These are phyloP conservation scores for Mycena maculata DNA, from an alignment of 768 basidiomycete genomes.

Conservation along the genomic window DNA sequence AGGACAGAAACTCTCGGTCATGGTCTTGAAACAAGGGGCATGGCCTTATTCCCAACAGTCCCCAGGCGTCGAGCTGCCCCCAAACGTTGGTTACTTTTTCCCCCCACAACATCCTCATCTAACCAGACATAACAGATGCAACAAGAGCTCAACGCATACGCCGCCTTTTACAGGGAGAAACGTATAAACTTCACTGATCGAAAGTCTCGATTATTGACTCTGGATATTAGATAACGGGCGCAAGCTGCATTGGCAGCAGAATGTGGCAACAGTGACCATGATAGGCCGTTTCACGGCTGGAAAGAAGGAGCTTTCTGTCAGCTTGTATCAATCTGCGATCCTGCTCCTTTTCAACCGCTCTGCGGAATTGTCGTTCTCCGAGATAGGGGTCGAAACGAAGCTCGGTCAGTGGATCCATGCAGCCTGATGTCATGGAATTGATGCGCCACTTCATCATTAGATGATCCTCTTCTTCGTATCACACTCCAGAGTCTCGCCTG, in stretches of 20 bases:
- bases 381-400: constrained; percentile 74
- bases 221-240: constrained; percentile 16
- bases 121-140: constrained; percentile 68
- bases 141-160: constrained; percentile 70
- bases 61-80: constrained; percentile 64
- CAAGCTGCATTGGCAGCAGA: constrained; percentile 85
- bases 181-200: constrained; percentile 59
- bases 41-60: constrained; percentile 83
- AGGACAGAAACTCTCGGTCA: constrained; percentile 69
- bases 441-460: constrained; percentile 51
- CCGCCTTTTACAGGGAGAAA: constrained; percentile 78
- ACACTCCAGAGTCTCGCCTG: constrained; percentile 94
- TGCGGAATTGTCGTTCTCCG: constrained; percentile 67
- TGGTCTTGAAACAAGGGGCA: constrained; percentile 88
- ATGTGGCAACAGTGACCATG: constrained; percentile 85
- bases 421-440: neutral
- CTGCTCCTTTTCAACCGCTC: constrained; percentile 87
- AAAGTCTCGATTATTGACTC: neutral
- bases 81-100: constrained; percentile 51
- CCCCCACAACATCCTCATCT: constrained; percentile 10
- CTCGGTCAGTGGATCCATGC: constrained; percentile 72
- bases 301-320: constrained; percentile 89
- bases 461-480: constrained; percentile 76
- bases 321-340: constrained; percentile 90
- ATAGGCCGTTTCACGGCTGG: constrained; percentile 74